A percentile compares a stretch with the other conserved stretches of the same genome.
phyloP scores from a whole-genome alignment of 2,329 filamentous ascomycete genomes.

The Trichoderma endophyticum region DNA sequence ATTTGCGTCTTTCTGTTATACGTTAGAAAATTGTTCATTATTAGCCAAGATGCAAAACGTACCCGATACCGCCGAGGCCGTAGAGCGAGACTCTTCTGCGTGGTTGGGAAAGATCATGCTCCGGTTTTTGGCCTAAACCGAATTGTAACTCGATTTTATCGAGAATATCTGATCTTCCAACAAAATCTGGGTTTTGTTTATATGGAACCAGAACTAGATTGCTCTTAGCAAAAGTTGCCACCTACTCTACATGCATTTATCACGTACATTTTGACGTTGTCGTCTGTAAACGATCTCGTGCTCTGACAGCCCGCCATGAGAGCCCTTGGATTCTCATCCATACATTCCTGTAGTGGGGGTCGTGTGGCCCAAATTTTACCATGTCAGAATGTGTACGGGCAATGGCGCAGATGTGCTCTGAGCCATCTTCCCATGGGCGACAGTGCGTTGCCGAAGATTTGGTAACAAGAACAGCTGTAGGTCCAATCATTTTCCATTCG shows the following conservation, averaged over 20 bases:
- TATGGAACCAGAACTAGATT: conserved; percentile 20
- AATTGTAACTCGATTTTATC: conserved; percentile 10
- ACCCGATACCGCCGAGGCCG: background rate
- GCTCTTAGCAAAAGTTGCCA: background rate
- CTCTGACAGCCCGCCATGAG: background rate
- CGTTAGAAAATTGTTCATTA: background rate
- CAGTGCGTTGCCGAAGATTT: background rate
- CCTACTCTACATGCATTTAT: background rate
- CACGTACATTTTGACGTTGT: background rate
- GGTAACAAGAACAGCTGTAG: background rate
- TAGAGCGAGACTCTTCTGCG: conserved; percentile 13
- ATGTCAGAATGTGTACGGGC: background rate
- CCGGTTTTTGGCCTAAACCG: background rate
- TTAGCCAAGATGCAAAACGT: background rate
- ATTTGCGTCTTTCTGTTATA: background rate
- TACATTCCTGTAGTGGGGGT: background rate
- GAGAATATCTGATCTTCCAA: conserved; percentile 1
- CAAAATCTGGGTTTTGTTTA: conserved; percentile 15
- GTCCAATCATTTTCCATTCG: background rate
- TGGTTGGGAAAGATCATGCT: background rate
- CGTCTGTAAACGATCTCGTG: background rate
- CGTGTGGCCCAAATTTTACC: background rate
- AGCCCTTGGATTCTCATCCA: conserved; percentile 5
- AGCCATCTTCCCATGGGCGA: background rate
- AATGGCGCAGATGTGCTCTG: background rate